A percentile compares a stretch with the other conserved stretches of the same genome.
phyloP scores from a whole-genome alignment of 2,329 filamentous ascomycete species.

The Alternaria postmessia region DNA sequence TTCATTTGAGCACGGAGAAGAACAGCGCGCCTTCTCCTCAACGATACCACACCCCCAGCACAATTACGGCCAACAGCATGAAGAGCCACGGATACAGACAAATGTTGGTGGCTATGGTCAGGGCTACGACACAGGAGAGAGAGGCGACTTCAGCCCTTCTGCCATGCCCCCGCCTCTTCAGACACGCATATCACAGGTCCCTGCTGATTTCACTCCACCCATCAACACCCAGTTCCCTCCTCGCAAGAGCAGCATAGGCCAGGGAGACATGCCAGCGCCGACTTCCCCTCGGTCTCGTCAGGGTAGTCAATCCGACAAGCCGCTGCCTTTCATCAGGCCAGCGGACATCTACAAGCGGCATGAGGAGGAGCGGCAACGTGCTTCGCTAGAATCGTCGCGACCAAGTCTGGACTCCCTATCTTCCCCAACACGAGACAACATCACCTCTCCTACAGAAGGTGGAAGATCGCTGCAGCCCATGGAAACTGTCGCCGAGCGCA shows the following conservation, averaged over 20 bases:
- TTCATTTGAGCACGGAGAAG: slow-evolving; percentile 65
- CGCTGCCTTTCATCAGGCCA: slow-evolving; percentile 72
- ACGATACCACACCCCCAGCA: slow-evolving; percentile 34
- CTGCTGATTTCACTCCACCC: slow-evolving; percentile 42
- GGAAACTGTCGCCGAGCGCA: slow-evolving; percentile 65
- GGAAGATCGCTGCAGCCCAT: slow-evolving; percentile 47
- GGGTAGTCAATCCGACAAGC: slow-evolving; percentile 56
- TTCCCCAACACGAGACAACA: slow-evolving; percentile 33
- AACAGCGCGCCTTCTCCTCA: slow-evolving; percentile 60
- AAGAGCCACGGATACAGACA: slow-evolving; percentile 29
- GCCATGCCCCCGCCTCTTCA: slow-evolving; percentile 61
- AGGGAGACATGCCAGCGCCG: slow-evolving; percentile 40
- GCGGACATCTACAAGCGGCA: slow-evolving; percentile 79
- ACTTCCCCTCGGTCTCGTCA: slow-evolving; percentile 39
- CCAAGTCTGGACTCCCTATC: slow-evolving; percentile 64
- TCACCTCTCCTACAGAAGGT: slow-evolving; percentile 30
- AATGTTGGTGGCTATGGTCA: slow-evolving; percentile 41
- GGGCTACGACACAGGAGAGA: slow-evolving; percentile 49
- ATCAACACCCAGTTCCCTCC: slow-evolving; percentile 61
- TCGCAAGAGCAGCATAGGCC: slow-evolving; percentile 69
- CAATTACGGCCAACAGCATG: slow-evolving; percentile 19
- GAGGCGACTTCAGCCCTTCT: slow-evolving; percentile 62
- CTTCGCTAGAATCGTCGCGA: slow-evolving; percentile 65
- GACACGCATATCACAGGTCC: slow-evolving; percentile 52
- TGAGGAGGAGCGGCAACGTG: slow-evolving; percentile 69